Evolutionary conservation across 306 rosid species (phyloP), one percentile per base, ranked within the genome.

Genomic region (Vigna unguiculata): DNA sequence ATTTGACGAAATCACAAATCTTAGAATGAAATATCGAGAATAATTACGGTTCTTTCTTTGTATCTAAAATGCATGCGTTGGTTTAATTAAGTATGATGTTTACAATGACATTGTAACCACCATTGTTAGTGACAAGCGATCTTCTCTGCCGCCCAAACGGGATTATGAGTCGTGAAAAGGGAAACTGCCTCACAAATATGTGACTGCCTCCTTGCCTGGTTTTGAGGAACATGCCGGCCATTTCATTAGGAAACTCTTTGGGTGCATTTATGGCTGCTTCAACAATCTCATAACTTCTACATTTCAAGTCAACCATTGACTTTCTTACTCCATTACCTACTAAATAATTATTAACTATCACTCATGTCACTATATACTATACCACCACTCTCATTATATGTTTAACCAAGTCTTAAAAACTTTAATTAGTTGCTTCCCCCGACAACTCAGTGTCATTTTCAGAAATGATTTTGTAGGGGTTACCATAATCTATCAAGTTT

Each of bases 211-310:
- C 72, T 59, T 83, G 86, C 83, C 69, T 43, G 78, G 21, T 53
- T 68, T 74, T 43, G 49, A 83, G 86, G 78, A 78, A 74, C 83
- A 83, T 83, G 83, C 83, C 83, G 78, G 80, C 86, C 83, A 51
- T 67, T 73, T 47, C 63, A 60, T 43, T 59, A 58, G 19, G 40
- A 62, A 64, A 24, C 49, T 72, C 52, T 72, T 70, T 78, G 24
- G 60, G 9, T 28, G 2, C 40, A 55, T 40, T 72, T 25, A 59
- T 66, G 69, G 76, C 8, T 84, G 59, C 36, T 34, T 8, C 19
- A n/a, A 78, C 63, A 82, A 71, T 77, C 58, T 12, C 70, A 32
- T 47, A 46, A 69, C 5, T 76, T 72, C 9, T 48, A 20, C 38
- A 25, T 59, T 32, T 77, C 49, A 77, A 46, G 51, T 77, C 75